Evolutionary conservation across 495 filamentous ascomycete genomes (phyloP).

Genomic region (Diplogelasinospora grovesii): DNA sequence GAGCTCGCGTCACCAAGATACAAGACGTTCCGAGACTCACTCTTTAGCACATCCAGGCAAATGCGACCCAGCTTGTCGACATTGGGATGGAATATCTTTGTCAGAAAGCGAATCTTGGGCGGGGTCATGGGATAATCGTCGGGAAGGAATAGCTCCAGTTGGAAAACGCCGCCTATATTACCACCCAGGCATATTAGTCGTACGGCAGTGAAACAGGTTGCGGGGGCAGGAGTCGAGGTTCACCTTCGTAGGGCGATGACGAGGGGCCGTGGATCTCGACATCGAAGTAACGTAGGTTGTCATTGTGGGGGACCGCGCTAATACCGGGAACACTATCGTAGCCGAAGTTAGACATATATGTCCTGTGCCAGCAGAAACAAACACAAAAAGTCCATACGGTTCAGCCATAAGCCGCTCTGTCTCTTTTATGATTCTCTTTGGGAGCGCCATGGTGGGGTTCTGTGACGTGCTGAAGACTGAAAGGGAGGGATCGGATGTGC

Average conservation of each 20-base stretch:
- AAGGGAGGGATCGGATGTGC: no score
- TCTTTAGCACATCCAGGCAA: constrained; percentile 95
- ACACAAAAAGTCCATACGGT: constrained; percentile 78
- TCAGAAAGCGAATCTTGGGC: constrained; percentile 95
- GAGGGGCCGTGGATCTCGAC: constrained; percentile 93
- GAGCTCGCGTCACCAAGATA: neutral
- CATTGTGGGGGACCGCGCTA: constrained; percentile 94
- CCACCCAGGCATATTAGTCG: no score
- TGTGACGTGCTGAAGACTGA: no score
- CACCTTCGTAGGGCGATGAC: constrained; percentile 85
- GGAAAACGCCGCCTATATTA: constrained; percentile 87
- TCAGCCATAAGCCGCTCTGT: constrained; percentile 95
- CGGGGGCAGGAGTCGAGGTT: no score
- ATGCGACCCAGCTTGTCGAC: constrained; percentile 97
- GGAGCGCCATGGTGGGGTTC: constrained; percentile 57
- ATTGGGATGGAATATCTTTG: constrained; percentile 98
- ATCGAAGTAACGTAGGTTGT: constrained; percentile 97
- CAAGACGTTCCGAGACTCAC: constrained; percentile 46
- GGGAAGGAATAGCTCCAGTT: constrained; percentile 96
- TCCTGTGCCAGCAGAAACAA: no score
- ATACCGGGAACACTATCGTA: constrained; percentile 80
- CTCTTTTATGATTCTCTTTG: constrained; percentile 97
- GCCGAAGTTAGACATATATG: constrained; percentile 16
- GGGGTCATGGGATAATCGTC: constrained; percentile 99
- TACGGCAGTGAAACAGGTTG: no score